phyloP scores from a whole-genome alignment of 208 protist genomes.

The Leishmania gerbilli region DNA sequence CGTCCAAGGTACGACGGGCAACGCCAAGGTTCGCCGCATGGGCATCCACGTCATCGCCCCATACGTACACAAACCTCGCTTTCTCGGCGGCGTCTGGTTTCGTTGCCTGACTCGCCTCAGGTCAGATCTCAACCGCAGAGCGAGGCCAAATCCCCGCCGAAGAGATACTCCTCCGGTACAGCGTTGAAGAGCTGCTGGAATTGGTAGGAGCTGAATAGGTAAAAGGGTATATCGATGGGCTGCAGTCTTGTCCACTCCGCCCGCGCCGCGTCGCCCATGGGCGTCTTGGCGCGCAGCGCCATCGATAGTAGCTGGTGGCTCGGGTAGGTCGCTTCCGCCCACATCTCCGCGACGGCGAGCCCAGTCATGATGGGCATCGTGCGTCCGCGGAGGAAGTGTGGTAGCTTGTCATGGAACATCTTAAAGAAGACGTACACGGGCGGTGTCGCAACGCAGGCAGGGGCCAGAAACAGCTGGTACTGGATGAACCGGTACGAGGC shows the following conservation, averaged over 20 bases:
- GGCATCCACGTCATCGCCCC: not conserved
- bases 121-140: conserved; percentile 44
- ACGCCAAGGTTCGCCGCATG: not conserved
- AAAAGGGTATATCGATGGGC: conserved; percentile 83
- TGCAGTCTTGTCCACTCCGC: conserved; percentile 90
- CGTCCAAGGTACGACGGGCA: not conserved
- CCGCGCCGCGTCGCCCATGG: conserved; percentile 89
- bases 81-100: not conserved
- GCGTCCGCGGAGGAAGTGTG: conserved; percentile 60
- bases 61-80: not conserved
- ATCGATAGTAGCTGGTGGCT: conserved; percentile 79
- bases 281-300: conserved; percentile 80
- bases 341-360: conserved; percentile 76
- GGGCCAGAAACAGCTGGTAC: conserved; percentile 86
- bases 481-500: conserved; percentile 89
- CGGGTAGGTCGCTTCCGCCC: conserved; percentile 85
- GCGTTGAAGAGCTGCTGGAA: conserved; percentile 82
- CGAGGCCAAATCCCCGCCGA: conserved; percentile 79
- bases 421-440: conserved; percentile 87
- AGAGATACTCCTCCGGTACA: conserved; percentile 64
- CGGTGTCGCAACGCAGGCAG: conserved; percentile 70
- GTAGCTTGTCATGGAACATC: conserved; percentile 80
- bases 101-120: not conserved
- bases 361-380: conserved; percentile 68
- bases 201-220: conserved; percentile 81